Conservation (phyloP, 129 eudicot genomes). For the Chrysanthemum lavandulifolium region DNA sequence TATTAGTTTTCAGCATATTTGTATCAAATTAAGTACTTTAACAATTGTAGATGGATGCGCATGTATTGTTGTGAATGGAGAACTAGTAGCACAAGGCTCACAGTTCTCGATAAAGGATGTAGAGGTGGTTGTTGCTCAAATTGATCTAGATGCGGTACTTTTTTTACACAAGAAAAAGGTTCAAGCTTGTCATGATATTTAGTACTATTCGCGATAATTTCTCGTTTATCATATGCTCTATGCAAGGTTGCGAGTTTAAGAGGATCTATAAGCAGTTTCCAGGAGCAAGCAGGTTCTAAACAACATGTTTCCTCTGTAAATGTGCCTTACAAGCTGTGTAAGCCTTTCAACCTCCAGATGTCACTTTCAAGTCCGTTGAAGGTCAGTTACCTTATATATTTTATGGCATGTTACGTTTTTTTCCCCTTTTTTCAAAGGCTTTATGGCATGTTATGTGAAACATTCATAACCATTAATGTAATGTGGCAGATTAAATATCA, state of each 20-base stretch:
- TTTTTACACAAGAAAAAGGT: too few relatives aligned
- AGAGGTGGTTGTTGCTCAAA: slow-evolving; percentile 83
- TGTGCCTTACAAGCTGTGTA: slow-evolving; percentile 76
- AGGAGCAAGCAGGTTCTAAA: slow-evolving; percentile 96
- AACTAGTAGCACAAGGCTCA: slow-evolving; percentile 91
- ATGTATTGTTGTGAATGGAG: slow-evolving; percentile 89
- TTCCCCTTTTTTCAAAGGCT: too few relatives aligned
- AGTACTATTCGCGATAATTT: not conserved
- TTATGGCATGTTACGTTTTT: not conserved
- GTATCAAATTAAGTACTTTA: not conserved
- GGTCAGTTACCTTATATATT: slow-evolving; percentile 38
- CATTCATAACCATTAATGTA: not conserved
- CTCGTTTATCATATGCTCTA: slow-evolving; percentile 15
- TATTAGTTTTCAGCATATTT: not conserved
- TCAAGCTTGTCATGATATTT: not conserved
- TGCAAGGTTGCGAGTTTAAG: slow-evolving; percentile 90
- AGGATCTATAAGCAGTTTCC: slow-evolving; percentile 94
- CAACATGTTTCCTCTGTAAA: slow-evolving; percentile 50
- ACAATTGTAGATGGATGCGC: slow-evolving; percentile 79
- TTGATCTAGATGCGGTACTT: slow-evolving; percentile 92
- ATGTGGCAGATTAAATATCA: slow-evolving; percentile 67
- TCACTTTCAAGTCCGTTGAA: slow-evolving; percentile 80
- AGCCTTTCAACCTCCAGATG: slow-evolving; percentile 66
- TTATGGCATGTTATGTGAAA: too few relatives aligned
- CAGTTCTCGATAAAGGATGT: slow-evolving; percentile 94